Evolutionary conservation across 805 yeast species (phyloP), one percentile per base, ranked within the genome.

Genomic region (Candida taoyuanica): DNA sequence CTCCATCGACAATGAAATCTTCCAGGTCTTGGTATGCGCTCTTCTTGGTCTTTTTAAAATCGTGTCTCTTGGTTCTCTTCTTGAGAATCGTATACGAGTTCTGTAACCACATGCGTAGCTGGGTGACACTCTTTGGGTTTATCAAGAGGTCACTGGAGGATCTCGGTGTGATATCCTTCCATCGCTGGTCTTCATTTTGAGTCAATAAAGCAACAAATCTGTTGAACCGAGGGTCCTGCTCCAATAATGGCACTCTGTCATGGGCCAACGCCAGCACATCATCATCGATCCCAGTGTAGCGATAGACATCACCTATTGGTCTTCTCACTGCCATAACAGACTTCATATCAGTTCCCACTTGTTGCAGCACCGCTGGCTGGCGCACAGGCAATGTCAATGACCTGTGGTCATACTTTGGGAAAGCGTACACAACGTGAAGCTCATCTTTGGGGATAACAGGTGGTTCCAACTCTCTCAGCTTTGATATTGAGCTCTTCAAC

Each of bases 41-140:
- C 21, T 41, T 47, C 21, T 50, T 52, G 24, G 11, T 12, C 25
- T 54, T 60, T n/a, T 50, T 41, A 29, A 67, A 48, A 33, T 53
- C 53, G 7, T 59, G 60, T 37, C 71, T 56, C 20, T 60, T 58
- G 0, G 67, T 64, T 7, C 46, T 40, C 29, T 46, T 60, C 40
- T 60, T 65, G 27, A 68, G 39, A 18, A 54, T 60, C 8, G 35
- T 44, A 39, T 67, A 64, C 0, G 70, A 59, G 17, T 48, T 46
- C 3, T 31, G 14, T 0, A 68, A 38, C 68, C 71, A 67, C 5
- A 34, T 37, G 12, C 49, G 42, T 6, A 63, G 53, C 1, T 23
- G 12, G 3, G 40, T 23, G 5, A 59, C 55, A 5, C 50, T 16
- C 7, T 38, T 34, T 2, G 49, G 43, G n/a, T 55, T 56, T 9